Conservation (phyloP, 2,329 filamentous ascomycete genomes). For the Mariannaea sp. region DNA sequence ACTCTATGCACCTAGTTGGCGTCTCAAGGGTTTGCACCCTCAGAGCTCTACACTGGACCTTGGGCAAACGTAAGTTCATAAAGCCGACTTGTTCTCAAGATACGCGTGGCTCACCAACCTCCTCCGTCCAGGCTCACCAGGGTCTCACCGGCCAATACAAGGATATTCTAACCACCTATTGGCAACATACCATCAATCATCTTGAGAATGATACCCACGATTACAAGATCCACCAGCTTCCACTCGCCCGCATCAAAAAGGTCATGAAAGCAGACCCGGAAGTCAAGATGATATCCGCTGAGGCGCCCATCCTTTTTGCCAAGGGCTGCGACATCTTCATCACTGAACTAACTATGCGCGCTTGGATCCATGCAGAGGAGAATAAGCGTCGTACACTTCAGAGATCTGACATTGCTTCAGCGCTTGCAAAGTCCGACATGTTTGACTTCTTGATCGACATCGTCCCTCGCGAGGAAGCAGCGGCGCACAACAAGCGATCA, state of each 20-base stretch:
- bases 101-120: conserved; percentile 1
- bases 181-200: conserved; percentile 97
- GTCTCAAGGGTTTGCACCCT: conserved; percentile 84
- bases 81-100: background rate
- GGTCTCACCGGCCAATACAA: conserved; percentile 90
- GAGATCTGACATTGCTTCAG: conserved; percentile 93
- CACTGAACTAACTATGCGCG: conserved; percentile 97
- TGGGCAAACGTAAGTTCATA: conserved; percentile 84
- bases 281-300: conserved; percentile 99
- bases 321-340: conserved; percentile 99
- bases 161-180: conserved; percentile 97
- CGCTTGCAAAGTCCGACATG: conserved; percentile 97
- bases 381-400: conserved; percentile 97
- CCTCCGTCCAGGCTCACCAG: conserved; percentile 77
- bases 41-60: conserved; percentile 89
- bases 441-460: conserved; percentile 99
- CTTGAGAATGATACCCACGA: conserved; percentile 95
- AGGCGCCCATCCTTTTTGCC: conserved; percentile 95
- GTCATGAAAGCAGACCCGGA: conserved; percentile 99
- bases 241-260: conserved; percentile 98
- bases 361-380: conserved; percentile 99
- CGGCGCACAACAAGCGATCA: conserved; percentile 80
- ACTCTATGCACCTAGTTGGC: conserved; percentile 65
- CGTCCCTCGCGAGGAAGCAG: conserved; percentile 91
- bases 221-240: conserved; percentile 97